These are phyloP conservation scores for Coccomyxa sp. DNA, from an alignment of 139 green algal genomes.

Conservation along the genomic window DNA sequence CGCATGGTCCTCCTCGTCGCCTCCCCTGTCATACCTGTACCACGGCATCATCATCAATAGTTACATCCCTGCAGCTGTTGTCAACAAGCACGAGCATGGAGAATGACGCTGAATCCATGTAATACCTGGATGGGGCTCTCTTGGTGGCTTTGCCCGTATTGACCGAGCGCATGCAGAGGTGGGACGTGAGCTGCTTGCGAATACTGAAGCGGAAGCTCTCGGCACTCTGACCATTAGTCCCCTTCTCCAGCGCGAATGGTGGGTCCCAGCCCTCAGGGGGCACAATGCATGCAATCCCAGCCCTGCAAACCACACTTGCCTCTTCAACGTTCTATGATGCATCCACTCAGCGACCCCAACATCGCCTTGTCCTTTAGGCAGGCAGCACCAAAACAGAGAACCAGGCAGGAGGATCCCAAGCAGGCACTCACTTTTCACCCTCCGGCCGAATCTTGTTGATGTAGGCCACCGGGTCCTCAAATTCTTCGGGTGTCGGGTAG, in stretches of 20 bases:
- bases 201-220: conserved; percentile 58
- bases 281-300: conserved; percentile 80
- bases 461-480: conserved; percentile 44
- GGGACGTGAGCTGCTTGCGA: conserved; percentile 44
- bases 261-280: conserved; percentile 68
- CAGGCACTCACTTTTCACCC: conserved; percentile 23
- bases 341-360: not conserved
- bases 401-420: not conserved
- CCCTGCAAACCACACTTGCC: not conserved
- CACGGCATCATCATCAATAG: not conserved
- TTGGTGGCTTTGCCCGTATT: conserved; percentile 11
- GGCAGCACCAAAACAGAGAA: not conserved
- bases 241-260: conserved; percentile 50
- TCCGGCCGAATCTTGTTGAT: conserved; percentile 41
- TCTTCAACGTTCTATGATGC: not conserved
- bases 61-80: not conserved
- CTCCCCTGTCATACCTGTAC: conserved; percentile 7
- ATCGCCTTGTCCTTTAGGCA: not conserved
- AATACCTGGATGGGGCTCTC: not conserved
- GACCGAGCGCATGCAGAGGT: conserved; percentile 42
- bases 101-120: not conserved
- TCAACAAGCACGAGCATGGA: conserved; percentile 1
- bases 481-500: conserved; percentile 38
- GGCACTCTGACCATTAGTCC: conserved; percentile 45
- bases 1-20: conserved; percentile 1